Evolutionary conservation across 257 asterid species (phyloP), one percentile per base, ranked within the genome.

Genomic region (Solanum gandarillasii): DNA sequence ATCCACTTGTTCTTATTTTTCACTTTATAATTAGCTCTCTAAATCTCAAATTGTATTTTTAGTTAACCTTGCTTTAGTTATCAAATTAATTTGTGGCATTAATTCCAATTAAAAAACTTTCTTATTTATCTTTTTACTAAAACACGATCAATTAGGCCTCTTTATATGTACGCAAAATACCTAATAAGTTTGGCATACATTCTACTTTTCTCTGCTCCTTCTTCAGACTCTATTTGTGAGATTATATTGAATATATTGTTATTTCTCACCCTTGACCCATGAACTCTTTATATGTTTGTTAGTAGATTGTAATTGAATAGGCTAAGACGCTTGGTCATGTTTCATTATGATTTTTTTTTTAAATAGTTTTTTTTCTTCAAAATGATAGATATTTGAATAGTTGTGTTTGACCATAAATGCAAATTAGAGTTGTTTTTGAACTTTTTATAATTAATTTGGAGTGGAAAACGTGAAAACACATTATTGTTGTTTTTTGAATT

Each of bases 1-100:
- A 27, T 52, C 67, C 32, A 11, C 25, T 73, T 34, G 5, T 55
- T 16, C 12, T 6, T 87, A 38, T 85, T 89, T 83, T 74, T 41
- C 87, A 34, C 81, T 83, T 89, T 87, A 84, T 62, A 39, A 41
- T 79, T 79, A 79, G 16, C 65, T 41, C 84, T 76, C 35, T n/a
- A 76, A 76, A 76, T 41, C 12, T 76, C 60, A 39, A 18, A 25
- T 52, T 11, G 52, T 83, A 21, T 52, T 20, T 18, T 71, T 32
- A 71, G 20, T 52, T 55, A 83, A 83, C 48, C 75, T 39, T 27
- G 16, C 73, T 52, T 67, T 41, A 34, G 29, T 14, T 35, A 35
- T 74, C 16, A 74, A 74, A 35, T 32, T 68, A 68, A 68, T 39
- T 79, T 43, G 84, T 39, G 21, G 36, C 31, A 39, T 78, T 21